Base-by-base conservation (phyloP, 306 rosid genomes). In the Sicyos edulis region DNA sequence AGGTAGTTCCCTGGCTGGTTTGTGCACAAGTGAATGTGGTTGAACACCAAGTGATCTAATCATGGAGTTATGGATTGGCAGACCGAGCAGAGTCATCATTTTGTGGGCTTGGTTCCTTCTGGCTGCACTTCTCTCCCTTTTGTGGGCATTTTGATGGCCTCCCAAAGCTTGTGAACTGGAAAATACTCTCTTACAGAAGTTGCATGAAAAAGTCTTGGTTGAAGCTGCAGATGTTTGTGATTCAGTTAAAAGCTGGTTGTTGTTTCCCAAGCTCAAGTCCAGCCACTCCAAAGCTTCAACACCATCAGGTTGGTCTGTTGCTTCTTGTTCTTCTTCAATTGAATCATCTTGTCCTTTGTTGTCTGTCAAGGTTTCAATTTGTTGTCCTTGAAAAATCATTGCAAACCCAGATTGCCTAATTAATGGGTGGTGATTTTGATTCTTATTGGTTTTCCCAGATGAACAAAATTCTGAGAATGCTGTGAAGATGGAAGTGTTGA, bases 71-170 rank as follows among this genome's bases (percentile, higher is more conserved):
- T 58, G 82, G 53, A 79, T 57, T 53, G 89, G 81, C 66, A 86
- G 78, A 1, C 91, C 89, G 88, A 88, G 80, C 82, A 83, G 78
- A 21, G 88, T 74, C 89, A 83, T 86, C 80, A 88, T 77, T 79
- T 88, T 82, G 77, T 88, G 96, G 42, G 97, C 79, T 63, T 87
- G 97, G 74, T 83, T 87, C 82, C 95, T 91, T 83, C 89, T 87
- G 8, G 92, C 88, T 53, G 92, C 99, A 13, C 97, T 96, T 80
- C 99, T 85, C 72, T 91, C 97, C 71, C 97, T 91, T 80, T 91
- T 91, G 84, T 95, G 97, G 19, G 97, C 99, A 58, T 95, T 95
- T 76, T 91, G 97, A 75, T 91, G 99, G 45, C 97, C 99, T 32
- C 99, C 99, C 75, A 95, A 76, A 55, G 99, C 99, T 54, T 95